phyloP scores from a whole-genome alignment of 1,139 yeast species.

The Scheffersomyces lignicola region DNA sequence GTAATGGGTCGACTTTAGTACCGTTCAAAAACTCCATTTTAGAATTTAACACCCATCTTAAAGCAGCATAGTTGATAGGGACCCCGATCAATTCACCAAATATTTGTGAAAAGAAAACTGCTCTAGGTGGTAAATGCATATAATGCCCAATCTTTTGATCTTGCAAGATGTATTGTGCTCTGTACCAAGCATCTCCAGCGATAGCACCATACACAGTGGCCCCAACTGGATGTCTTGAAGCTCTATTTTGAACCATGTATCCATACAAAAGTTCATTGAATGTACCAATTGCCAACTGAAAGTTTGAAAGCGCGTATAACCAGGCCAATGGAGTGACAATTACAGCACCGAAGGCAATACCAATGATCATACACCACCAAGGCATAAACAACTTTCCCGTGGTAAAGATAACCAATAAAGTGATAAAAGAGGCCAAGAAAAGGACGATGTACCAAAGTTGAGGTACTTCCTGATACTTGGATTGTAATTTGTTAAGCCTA shows the following conservation, averaged over 20 bases:
- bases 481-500: conserved; percentile 40
- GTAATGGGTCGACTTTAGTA: conserved; percentile 38
- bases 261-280: conserved; percentile 53
- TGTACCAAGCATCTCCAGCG: conserved; percentile 55
- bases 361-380: conserved; percentile 50
- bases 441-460: conserved; percentile 39
- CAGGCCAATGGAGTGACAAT: conserved; percentile 53
- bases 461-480: conserved; percentile 43
- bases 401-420: conserved; percentile 33
- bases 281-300: conserved; percentile 53
- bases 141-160: conserved; percentile 51
- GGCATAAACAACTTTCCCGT: conserved; percentile 48
- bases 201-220: conserved; percentile 50
- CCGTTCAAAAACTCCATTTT: conserved; percentile 43
- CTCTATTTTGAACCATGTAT: conserved; percentile 35
- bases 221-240: conserved; percentile 46
- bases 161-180: conserved; percentile 51
- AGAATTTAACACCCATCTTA: conserved; percentile 44
- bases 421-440: conserved; percentile 33
- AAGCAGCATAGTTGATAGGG: conserved; percentile 47
- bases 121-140: conserved; percentile 48
- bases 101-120: conserved; percentile 48
- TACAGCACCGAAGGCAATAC: conserved; percentile 40
- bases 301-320: conserved; percentile 52
- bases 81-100: conserved; percentile 54